Evolutionary conservation across 805 yeast genomes (phyloP).

Genomic region (Cyberlindnera amylophila): DNA sequence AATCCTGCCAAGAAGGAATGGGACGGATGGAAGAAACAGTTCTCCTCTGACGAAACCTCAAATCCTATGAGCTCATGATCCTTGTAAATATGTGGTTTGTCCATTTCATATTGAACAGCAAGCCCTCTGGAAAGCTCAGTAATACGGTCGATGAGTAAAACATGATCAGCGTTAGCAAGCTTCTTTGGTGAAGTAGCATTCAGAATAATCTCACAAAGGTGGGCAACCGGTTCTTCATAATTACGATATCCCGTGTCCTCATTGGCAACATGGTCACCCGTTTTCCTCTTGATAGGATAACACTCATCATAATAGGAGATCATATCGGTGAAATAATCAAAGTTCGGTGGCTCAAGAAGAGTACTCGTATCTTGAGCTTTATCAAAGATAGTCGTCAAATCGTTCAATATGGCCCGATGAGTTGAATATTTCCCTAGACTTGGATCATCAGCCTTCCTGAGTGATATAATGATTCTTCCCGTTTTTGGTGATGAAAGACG

Average conservation of each 20-base stretch:
- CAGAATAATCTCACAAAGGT: conserved; percentile 40
- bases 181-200: conserved; percentile 25
- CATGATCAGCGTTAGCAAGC: neutral
- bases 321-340: conserved; percentile 30
- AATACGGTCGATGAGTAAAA: no score
- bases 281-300: conserved; percentile 51
- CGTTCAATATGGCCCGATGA: conserved; percentile 14
- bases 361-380: conserved; percentile 30
- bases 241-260: conserved; percentile 49
- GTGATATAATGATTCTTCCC: conserved; percentile 24
- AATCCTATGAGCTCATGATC: conserved; percentile 30
- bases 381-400: conserved; percentile 18
- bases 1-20: conserved; percentile 47
- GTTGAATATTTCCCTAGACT: conserved; percentile 11
- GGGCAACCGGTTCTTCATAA: conserved; percentile 46
- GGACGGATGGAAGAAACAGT: conserved; percentile 58
- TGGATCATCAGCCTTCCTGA: conserved; percentile 32
- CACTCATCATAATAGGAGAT: conserved; percentile 53
- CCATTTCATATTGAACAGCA: neutral
- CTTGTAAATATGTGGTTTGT: conserved; percentile 21
- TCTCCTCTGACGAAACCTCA: conserved; percentile 45
- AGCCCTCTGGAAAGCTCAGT: neutral
- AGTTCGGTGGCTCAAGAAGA: conserved; percentile 30
- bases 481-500: neutral
- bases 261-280: conserved; percentile 64